These are phyloP conservation scores for Hymenoscyphus fraxineus DNA, from an alignment of 2,329 filamentous ascomycete genomes.

Conservation along the genomic window DNA sequence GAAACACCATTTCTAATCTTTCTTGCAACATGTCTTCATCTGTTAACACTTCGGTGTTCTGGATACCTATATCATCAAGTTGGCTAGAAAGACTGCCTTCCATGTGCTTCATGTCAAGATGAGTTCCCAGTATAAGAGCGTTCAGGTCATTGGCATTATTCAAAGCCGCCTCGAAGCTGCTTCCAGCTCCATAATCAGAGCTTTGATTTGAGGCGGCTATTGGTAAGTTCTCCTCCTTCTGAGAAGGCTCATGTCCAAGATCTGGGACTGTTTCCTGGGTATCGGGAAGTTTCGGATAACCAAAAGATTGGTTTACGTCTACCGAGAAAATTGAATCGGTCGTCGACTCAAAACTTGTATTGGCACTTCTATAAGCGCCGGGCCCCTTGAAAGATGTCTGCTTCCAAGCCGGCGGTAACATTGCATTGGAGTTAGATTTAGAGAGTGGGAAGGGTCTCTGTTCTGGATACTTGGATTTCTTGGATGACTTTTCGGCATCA, in stretches of 20 bases:
- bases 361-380: conserved; percentile 7
- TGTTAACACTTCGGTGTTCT: neutral
- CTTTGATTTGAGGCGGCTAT: neutral
- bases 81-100: conserved; percentile 20
- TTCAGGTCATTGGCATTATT: conserved; percentile 14
- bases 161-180: conserved; percentile 24
- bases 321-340: conserved; percentile 18
- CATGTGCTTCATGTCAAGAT: conserved; percentile 5
- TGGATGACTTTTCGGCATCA: neutral
- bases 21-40: conserved; percentile 15
- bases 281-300: conserved; percentile 2
- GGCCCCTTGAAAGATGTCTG: neutral
- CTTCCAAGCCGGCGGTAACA: conserved; percentile 6
- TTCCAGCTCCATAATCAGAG: conserved; percentile 25
- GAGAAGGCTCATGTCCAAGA: neutral
- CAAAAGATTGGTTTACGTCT: neutral
- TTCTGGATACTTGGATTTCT: conserved; percentile 5
- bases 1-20: conserved; percentile 18
- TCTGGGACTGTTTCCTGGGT: conserved; percentile 19
- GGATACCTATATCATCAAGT: conserved; percentile 1
- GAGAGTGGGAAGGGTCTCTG: neutral
- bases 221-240: neutral
- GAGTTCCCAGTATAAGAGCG: neutral
- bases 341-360: conserved; percentile 24
- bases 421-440: neutral